These are phyloP conservation scores for Candida quercuum DNA, from an alignment of 805 yeast genomes.

Conservation along the genomic window DNA sequence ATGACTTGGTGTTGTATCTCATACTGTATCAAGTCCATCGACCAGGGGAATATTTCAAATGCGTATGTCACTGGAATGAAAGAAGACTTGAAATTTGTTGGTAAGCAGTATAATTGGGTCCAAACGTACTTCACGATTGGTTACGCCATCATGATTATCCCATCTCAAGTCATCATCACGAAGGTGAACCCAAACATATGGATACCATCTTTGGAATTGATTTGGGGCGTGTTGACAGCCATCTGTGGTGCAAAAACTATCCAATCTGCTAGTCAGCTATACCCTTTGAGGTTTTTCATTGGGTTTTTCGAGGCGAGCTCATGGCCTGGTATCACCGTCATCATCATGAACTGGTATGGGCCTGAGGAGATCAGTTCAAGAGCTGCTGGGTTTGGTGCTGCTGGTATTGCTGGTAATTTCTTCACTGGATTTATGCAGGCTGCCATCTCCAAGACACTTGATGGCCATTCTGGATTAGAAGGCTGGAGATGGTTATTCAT, in stretches of 20 bases:
- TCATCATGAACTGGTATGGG: slow-evolving; percentile 31
- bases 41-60: slow-evolving; percentile 46
- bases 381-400: slow-evolving; percentile 19
- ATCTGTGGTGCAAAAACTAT: slow-evolving; percentile 45
- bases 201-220: slow-evolving; percentile 50
- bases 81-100: slow-evolving; percentile 30
- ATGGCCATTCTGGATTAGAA: slow-evolving; percentile 5
- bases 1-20: slow-evolving; percentile 6
- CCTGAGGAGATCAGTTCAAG: slow-evolving; percentile 30
- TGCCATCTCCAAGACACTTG: slow-evolving; percentile 6
- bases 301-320: slow-evolving; percentile 66
- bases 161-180: slow-evolving; percentile 56
- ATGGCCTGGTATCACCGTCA: slow-evolving; percentile 37
- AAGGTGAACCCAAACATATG: slow-evolving; percentile 45
- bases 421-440: slow-evolving; percentile 34
- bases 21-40: slow-evolving; percentile 37
- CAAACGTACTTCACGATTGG: slow-evolving; percentile 60
- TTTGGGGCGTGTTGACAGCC: slow-evolving; percentile 67
- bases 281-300: slow-evolving; percentile 59
- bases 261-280: slow-evolving; percentile 25
- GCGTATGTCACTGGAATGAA: slow-evolving; percentile 50
- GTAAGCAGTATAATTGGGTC: slow-evolving; percentile 49
- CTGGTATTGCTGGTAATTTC: slow-evolving; percentile 14
- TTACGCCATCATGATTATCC: slow-evolving; percentile 56
- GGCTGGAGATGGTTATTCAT: slow-evolving; percentile 17